Evolutionary conservation across 495 filamentous ascomycete genomes (phyloP), one percentile per base, ranked within the genome.

Genomic region (Astrothelium macrocarpum): DNA sequence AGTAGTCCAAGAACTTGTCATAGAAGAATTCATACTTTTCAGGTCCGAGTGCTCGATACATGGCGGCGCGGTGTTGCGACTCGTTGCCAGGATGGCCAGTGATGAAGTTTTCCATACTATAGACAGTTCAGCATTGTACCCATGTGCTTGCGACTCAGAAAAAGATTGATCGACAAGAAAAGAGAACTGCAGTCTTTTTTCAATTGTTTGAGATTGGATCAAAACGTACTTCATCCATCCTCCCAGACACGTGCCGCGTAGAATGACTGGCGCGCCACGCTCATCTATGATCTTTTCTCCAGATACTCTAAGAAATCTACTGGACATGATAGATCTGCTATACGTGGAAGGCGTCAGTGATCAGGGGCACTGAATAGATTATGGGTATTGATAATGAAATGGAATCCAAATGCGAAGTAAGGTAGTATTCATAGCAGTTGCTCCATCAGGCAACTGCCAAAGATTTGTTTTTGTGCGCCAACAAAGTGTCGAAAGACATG

Each of bases 31-130:
- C 73, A 63, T 78, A 75, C 62, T 78, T 80, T 43, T 78, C 70
- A 25, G 64, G 60, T 0, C 85, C 84, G 0, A 87, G 76, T 3
- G 82, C 82, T 26, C 75, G 72, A 0, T 75, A 69, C 79, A 88
- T 81, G 3, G 83, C 80, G 1, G 76, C 77, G 0, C 83, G 77
- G 64, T 82, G 79, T 65, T 87, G 75, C 25, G 72, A 72, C 64
- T 87, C 85, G 53, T 84, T 81, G 12, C 81, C 85, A 0, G 85
- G 73, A 62, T 81, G 87, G n/a, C 85, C 84, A 0, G 84, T 86
- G 70, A 86, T 86, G 75, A 86, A 87, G 65, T 86, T 86, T 70
- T 85, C 83, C 83, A 86, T 85, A 65, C 81, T 65, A 63, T 28
- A 56, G 11, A 0, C 1, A 1, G 7, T 9, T 56, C 20, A 2